A percentile compares a stretch with the other conserved stretches of the same genome.
phyloP scores from a whole-genome alignment of 495 filamentous ascomycete species.

The Venustampulla echinocandica region DNA sequence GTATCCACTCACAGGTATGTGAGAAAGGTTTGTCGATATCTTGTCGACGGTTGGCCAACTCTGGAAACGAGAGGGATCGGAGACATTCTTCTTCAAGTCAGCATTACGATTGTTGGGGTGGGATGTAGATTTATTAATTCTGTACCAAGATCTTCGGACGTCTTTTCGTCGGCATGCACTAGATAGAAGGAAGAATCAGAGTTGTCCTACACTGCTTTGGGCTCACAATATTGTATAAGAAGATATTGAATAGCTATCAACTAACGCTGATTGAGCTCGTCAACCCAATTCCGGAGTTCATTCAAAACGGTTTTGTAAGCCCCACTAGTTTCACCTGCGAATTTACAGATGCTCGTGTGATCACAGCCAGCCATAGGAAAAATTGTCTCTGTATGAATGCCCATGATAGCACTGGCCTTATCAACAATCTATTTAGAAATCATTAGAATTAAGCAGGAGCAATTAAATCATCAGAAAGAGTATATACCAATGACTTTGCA shows the following conservation, averaged over 20 bases:
- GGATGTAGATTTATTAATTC: not conserved
- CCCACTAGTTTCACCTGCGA: not conserved
- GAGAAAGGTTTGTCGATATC: constrained; percentile 4
- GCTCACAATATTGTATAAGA: not conserved
- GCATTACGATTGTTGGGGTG: not conserved
- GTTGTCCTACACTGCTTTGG: too few relatives aligned
- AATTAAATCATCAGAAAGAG: not conserved
- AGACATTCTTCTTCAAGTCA: constrained; percentile 8
- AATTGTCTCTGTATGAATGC: not conserved
- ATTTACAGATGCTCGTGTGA: constrained; percentile 7
- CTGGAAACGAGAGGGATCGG: constrained; percentile 13
- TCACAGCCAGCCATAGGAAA: constrained; percentile 6
- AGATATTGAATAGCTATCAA: not conserved
- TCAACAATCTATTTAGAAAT: constrained; percentile 5
- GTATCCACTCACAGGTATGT: constrained; percentile 12
- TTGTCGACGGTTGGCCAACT: constrained; percentile 7
- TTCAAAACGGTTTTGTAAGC: constrained; percentile 4
- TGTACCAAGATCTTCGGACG: not conserved
- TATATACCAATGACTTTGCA: constrained; percentile 3
- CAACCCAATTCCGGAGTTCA: not conserved
- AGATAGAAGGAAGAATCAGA: not conserved
- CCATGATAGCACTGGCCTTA: constrained; percentile 3
- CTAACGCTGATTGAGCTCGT: not conserved
- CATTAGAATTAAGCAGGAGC: not conserved
- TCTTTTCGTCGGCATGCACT: not conserved